A percentile compares a stretch with the other conserved stretches of the same genome.
These are phyloP conservation scores for Tulasnella sp. DNA, from an alignment of 768 basidiomycete genomes.

Conservation along the genomic window DNA sequence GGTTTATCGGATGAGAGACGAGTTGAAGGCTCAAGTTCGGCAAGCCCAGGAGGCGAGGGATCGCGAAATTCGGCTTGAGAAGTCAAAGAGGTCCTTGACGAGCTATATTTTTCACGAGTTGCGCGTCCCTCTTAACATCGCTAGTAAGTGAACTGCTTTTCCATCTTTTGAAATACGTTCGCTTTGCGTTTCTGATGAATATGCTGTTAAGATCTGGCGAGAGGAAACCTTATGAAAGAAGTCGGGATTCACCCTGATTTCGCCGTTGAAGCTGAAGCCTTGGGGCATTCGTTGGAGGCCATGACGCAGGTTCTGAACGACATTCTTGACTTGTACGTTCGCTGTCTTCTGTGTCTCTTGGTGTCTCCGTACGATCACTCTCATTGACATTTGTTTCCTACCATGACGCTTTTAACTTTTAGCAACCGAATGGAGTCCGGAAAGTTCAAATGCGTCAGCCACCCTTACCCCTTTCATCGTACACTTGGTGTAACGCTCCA, in stretches of 20 bases:
- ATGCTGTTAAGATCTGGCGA: no score
- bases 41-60: slow-evolving; percentile 60
- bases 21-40: slow-evolving; percentile 64
- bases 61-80: slow-evolving; percentile 58
- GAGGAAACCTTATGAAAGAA: no score
- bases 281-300: slow-evolving; percentile 40
- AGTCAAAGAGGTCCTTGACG: slow-evolving; percentile 40
- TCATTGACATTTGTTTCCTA: neutral
- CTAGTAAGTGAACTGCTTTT: slow-evolving; percentile 31
- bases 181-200: neutral
- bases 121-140: slow-evolving; percentile 52
- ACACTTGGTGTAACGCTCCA: slow-evolving; percentile 41
- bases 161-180: no score
- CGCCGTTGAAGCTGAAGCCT: slow-evolving; percentile 45
- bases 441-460: slow-evolving; percentile 42
- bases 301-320: slow-evolving; percentile 47
- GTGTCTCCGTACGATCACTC: neutral
- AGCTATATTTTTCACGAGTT: slow-evolving; percentile 49
- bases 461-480: slow-evolving; percentile 46
- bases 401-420: neutral
- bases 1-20: slow-evolving; percentile 64
- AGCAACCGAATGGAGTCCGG: slow-evolving; percentile 42
- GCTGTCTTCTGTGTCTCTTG: neutral
- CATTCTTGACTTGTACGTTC: slow-evolving; percentile 37
- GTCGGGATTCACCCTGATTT: no score